Conservation (phyloP, 192 early-diverging fungal species). For the Coemansia pectinata region DNA sequence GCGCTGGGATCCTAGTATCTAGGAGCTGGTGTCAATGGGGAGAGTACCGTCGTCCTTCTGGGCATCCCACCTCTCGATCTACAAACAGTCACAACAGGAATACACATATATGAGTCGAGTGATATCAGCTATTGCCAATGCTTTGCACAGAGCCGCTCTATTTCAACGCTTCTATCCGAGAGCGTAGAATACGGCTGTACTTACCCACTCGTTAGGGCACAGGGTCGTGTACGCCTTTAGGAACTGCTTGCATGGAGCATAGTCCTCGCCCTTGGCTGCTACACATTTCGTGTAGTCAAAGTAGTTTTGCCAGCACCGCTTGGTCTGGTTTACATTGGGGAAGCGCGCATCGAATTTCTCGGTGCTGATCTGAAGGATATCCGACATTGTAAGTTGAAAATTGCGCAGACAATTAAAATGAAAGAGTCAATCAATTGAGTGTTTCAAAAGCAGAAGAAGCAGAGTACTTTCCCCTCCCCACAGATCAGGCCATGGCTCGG, state of each 20-base stretch:
- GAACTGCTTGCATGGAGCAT: slow-evolving; percentile 90
- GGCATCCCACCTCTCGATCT: slow-evolving; percentile 56
- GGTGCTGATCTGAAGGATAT: slow-evolving; percentile 41
- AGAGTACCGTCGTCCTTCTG: slow-evolving; percentile 53
- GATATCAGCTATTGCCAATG: background rate
- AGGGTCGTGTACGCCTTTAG: slow-evolving; percentile 77
- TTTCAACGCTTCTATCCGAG: too few relatives aligned
- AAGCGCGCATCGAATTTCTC: slow-evolving; percentile 66
- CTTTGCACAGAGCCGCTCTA: background rate
- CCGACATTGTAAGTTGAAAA: slow-evolving; percentile 24
- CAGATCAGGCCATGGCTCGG: background rate
- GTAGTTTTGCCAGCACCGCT: slow-evolving; percentile 99
- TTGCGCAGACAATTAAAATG: background rate
- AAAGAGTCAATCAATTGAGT: background rate
- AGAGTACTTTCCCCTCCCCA: background rate
- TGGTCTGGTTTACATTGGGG: slow-evolving; percentile 99
- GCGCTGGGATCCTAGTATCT: background rate
- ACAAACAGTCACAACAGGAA: slow-evolving; percentile 4
- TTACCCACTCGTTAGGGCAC: slow-evolving; percentile 94
- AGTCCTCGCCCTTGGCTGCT: slow-evolving; percentile 94
- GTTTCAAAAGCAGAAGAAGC: background rate
- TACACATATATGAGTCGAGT: background rate
- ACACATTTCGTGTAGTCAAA: slow-evolving; percentile 93
- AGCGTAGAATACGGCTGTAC: slow-evolving; percentile 17
- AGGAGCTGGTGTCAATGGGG: slow-evolving; percentile 33